These are phyloP conservation scores for Inga oerstediana DNA, from an alignment of 306 rosid species.

Conservation along the genomic window DNA sequence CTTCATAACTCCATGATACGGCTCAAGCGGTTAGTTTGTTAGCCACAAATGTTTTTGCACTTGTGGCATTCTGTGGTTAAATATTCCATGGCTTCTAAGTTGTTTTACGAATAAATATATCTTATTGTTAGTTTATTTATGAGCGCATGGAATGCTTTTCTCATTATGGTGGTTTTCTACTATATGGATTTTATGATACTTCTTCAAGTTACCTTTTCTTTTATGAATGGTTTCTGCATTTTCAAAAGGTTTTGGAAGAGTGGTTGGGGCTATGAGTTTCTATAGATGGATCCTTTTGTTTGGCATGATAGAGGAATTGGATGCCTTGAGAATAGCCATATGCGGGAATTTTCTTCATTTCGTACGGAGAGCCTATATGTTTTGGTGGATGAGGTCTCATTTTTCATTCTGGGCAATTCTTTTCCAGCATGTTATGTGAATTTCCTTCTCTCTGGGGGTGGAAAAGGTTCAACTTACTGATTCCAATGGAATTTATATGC, in stretches of 20 bases:
- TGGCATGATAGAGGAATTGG: background rate
- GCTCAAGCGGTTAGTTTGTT: conserved; percentile 65
- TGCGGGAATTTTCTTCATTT: background rate
- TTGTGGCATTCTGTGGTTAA: conserved; percentile 13
- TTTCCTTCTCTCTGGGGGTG: background rate
- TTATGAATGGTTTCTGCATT: background rate
- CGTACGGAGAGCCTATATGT: background rate
- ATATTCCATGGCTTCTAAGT: conserved; percentile 12
- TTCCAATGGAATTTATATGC: background rate
- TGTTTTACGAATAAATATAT: background rate
- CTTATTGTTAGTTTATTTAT: background rate
- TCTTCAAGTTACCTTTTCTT: background rate
- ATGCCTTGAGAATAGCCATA: background rate
- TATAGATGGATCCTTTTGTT: background rate
- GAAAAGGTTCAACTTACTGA: background rate
- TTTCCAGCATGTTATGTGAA: background rate
- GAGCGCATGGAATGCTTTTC: background rate
- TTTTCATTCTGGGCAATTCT: background rate
- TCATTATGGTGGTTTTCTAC: background rate
- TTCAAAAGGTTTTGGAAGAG: background rate
- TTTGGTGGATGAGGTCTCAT: background rate
- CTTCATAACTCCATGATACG: conserved; percentile 84
- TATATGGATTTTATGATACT: background rate
- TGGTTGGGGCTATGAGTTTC: background rate
- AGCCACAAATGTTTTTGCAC: background rate